A percentile compares a stretch with the other conserved stretches of the same genome.
These are phyloP conservation scores for Apiospora phragmitis DNA, from an alignment of 2,329 filamentous ascomycete species.

Conservation along the genomic window DNA sequence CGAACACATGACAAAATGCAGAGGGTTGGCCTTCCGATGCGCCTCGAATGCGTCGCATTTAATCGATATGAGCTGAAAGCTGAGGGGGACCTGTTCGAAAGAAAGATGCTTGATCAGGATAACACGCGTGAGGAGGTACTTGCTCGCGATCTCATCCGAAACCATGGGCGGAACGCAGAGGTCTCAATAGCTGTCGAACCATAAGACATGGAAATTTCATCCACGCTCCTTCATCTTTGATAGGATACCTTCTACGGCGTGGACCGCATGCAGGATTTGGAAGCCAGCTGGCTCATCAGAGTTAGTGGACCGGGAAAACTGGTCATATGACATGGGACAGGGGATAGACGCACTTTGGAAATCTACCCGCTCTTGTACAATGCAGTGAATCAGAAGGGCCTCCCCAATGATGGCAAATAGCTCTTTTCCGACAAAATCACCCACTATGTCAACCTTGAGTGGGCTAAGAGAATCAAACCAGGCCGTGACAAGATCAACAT, in stretches of 20 bases:
- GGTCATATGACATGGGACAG: constrained; percentile 29
- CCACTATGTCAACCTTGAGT: constrained; percentile 63
- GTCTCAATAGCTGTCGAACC: constrained; percentile 59
- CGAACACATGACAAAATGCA: constrained; percentile 70
- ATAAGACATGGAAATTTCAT: constrained; percentile 71
- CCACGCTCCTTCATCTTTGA: constrained; percentile 59
- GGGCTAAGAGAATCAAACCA: constrained; percentile 24
- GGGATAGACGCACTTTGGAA: constrained; percentile 44
- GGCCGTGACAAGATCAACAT: not conserved
- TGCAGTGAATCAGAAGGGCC: constrained; percentile 65
- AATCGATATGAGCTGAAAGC: constrained; percentile 48
- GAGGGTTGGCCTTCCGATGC: constrained; percentile 54
- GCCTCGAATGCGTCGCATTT: constrained; percentile 49
- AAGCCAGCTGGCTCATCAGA: constrained; percentile 52
- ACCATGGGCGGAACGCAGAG: constrained; percentile 54
- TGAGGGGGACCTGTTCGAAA: constrained; percentile 12
- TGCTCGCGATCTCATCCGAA: constrained; percentile 33
- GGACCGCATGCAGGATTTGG: constrained; percentile 70
- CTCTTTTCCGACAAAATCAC: constrained; percentile 74
- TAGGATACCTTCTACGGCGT: constrained; percentile 68
- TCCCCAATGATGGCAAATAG: constrained; percentile 74
- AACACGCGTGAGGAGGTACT: constrained; percentile 62
- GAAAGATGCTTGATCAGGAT: constrained; percentile 66
- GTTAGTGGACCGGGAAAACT: not conserved
- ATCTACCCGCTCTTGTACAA: constrained; percentile 63